Evolutionary conservation across 805 yeast genomes (phyloP).

Genomic region (Yarrowia keelungensis): DNA sequence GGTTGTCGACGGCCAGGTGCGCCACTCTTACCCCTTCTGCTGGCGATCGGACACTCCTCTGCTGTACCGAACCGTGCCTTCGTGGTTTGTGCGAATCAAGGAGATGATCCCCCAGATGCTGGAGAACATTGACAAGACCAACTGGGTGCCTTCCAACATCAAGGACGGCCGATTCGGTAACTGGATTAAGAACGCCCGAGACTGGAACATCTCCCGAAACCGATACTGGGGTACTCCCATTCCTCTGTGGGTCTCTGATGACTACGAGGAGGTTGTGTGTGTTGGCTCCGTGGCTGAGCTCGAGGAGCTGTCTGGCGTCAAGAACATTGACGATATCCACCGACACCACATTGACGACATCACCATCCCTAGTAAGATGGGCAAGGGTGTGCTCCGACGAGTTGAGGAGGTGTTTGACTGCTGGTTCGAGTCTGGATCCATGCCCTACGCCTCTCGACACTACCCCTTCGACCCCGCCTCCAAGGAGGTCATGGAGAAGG

Average conservation of each 20-base stretch:
- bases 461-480: conserved; percentile 83
- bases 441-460: conserved; percentile 98
- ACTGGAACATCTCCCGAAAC: conserved; percentile 98
- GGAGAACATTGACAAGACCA: conserved; percentile 80
- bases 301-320: conserved; percentile 79
- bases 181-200: conserved; percentile 99
- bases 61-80: conserved; percentile 94
- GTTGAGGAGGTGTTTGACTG: conserved; percentile 98
- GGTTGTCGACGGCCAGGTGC: conserved; percentile 78
- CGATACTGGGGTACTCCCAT: conserved; percentile 99
- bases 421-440: conserved; percentile 99
- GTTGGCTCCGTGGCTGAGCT: conserved; percentile 90
- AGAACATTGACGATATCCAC: conserved; percentile 86
- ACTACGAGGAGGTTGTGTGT: conserved; percentile 89
- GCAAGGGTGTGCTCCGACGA: conserved; percentile 87
- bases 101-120: conserved; percentile 90
- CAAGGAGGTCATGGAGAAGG: conserved; percentile 67
- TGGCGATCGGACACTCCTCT: conserved; percentile 99
- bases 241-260: conserved; percentile 97
- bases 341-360: conserved; percentile 90
- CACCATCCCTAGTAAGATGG: conserved; percentile 89
- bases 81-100: conserved; percentile 95
- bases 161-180: conserved; percentile 95
- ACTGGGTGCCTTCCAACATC: conserved; percentile 92
- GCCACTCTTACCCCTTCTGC: conserved; percentile 98